Evolutionary conservation across 352 stramenopile genomes (phyloP).

Genomic region (Phytophthora melonis): DNA sequence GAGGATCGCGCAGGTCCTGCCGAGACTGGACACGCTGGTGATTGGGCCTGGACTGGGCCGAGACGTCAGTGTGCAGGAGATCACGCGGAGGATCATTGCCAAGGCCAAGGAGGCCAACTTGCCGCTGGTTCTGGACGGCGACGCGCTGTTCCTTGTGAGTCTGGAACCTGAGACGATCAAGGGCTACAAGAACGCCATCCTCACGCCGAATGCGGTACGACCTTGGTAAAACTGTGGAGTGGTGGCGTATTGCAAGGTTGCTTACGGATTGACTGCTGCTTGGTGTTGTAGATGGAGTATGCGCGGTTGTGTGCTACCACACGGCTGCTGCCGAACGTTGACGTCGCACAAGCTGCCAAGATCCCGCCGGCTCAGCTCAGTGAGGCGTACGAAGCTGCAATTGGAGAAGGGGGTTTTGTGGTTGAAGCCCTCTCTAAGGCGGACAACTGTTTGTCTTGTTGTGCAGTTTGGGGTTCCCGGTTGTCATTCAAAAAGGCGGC

Average conservation of each 20-base stretch:
- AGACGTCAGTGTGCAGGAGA: constrained; percentile 88
- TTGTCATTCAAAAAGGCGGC: constrained; percentile 88
- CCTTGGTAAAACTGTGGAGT: not conserved
- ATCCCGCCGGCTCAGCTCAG: constrained; percentile 65
- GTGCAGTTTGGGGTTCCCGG: constrained; percentile 76
- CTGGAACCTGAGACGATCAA: constrained; percentile 69
- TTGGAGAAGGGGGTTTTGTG: not conserved
- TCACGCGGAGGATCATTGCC: constrained; percentile 73
- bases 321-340: constrained; percentile 50
- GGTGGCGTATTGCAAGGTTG: not conserved
- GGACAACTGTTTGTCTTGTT: not conserved
- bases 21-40: constrained; percentile 81
- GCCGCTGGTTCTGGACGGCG: constrained; percentile 95
- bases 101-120: constrained; percentile 74
- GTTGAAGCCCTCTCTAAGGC: no score
- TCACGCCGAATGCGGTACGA: constrained; percentile 95
- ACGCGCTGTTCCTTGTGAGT: constrained; percentile 93
- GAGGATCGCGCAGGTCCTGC: constrained; percentile 64
- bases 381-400: constrained; percentile 54
- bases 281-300: constrained; percentile 80
- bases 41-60: constrained; percentile 95
- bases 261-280: constrained; percentile 4
- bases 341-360: constrained; percentile 57
- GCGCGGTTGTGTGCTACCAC: constrained; percentile 70
- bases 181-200: constrained; percentile 79